phyloP scores from a whole-genome alignment of 129 eudicot genomes.

The Pseudognaphalium luteoalbum region DNA sequence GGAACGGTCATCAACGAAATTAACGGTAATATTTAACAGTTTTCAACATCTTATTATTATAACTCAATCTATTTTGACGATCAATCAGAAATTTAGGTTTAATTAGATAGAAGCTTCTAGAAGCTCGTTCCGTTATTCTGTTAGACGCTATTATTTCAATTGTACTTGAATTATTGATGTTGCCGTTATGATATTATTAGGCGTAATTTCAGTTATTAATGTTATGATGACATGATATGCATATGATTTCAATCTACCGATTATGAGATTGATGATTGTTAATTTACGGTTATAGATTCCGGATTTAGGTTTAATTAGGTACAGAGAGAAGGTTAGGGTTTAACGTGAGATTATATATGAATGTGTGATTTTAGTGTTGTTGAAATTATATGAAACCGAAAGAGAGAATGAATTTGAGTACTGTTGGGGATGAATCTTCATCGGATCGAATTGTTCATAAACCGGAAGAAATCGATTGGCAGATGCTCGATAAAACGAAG shows the following conservation, averaged over 20 bases:
- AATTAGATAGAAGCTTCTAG: background rate
- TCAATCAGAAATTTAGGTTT: background rate
- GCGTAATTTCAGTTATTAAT: background rate
- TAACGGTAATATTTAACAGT: background rate
- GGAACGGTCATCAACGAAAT: background rate
- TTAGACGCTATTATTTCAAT: background rate
- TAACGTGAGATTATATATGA: constrained; percentile 11
- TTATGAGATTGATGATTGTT: constrained; percentile 16
- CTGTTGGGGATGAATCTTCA: constrained; percentile 54
- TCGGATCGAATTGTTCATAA: constrained; percentile 45
- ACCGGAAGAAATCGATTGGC: constrained; percentile 90
- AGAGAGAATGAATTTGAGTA: constrained; percentile 55
- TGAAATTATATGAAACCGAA: constrained; percentile 24
- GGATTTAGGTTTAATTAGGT: constrained; percentile 13
- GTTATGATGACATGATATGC: background rate
- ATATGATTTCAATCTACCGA: background rate
- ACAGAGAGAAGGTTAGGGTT: background rate
- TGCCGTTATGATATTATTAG: background rate
- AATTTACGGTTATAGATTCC: constrained; percentile 4
- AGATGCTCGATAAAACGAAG: constrained; percentile 86
- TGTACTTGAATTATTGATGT: too few relatives aligned
- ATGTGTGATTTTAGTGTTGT: constrained; percentile 28
- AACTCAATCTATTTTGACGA: too few relatives aligned
- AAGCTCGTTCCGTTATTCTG: background rate
- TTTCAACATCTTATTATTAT: background rate